Conservation (phyloP, 2,329 filamentous ascomycete genomes). For the Macrophomina phaseolina region DNA sequence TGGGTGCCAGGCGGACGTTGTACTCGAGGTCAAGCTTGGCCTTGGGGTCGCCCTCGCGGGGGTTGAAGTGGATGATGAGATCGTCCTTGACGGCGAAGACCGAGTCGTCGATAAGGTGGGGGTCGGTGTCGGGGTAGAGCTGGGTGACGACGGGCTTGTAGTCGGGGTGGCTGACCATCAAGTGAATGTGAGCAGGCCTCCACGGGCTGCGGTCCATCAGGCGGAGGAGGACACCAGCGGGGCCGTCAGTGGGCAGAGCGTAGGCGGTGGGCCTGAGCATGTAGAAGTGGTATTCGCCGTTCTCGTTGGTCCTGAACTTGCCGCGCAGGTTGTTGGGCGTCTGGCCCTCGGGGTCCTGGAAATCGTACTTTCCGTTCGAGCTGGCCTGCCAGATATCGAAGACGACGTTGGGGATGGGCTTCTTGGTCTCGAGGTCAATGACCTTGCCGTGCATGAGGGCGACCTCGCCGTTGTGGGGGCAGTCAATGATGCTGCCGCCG, state of each 20-base stretch:
- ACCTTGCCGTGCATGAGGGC: conserved; percentile 74
- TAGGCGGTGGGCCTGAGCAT: conserved; percentile 77
- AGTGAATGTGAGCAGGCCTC: conserved; percentile 67
- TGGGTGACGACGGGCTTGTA: conserved; percentile 64
- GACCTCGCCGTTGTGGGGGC: conserved; percentile 64
- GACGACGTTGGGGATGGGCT: conserved; percentile 70
- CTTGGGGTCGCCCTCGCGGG: conserved; percentile 56
- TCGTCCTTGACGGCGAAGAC: conserved; percentile 62
- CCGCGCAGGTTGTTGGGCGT: conserved; percentile 75
- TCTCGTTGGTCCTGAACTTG: conserved; percentile 73
- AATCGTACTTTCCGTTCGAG: conserved; percentile 77
- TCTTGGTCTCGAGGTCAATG: conserved; percentile 67
- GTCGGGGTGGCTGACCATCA: conserved; percentile 60
- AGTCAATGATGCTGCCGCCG: conserved; percentile 70
- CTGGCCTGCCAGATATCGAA: conserved; percentile 82
- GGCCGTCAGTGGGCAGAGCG: conserved; percentile 70
- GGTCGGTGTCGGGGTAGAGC: conserved; percentile 65
- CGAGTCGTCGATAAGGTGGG: conserved; percentile 63
- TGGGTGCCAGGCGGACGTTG: conserved; percentile 62
- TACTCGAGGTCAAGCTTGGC: conserved; percentile 66
- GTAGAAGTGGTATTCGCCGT: conserved; percentile 76
- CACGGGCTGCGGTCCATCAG: conserved; percentile 64
- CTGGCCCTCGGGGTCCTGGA: conserved; percentile 76
- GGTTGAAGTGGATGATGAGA: conserved; percentile 41
- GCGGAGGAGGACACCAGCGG: conserved; percentile 59